Evolutionary conservation across 768 basidiomycete species (phyloP).

Genomic region (Baorangia bicolor): DNA sequence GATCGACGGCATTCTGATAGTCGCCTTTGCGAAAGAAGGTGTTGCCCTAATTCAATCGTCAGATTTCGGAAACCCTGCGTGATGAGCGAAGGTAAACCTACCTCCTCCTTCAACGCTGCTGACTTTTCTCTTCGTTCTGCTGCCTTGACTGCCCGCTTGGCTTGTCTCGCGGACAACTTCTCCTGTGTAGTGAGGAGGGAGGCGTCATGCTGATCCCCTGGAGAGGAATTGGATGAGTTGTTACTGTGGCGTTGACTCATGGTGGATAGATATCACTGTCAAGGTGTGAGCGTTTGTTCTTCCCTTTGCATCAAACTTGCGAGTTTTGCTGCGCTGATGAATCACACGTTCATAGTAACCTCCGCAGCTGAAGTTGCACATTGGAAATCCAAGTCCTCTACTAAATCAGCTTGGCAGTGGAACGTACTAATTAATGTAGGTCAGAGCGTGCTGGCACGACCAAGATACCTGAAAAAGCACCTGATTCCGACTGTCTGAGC

Average conservation of each 20-base stretch:
- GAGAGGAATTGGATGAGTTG: neutral
- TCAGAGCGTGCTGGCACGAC: no score
- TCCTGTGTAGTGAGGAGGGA: neutral
- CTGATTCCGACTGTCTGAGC: no score
- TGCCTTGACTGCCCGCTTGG: constrained; percentile 13
- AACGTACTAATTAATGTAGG: no score
- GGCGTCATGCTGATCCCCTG: neutral
- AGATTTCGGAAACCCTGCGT: neutral
- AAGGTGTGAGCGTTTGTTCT: neutral
- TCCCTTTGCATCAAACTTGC: no score
- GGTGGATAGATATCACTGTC: neutral
- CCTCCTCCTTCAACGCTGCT: constrained; percentile 30
- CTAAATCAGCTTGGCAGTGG: no score
- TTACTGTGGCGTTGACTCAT: neutral
- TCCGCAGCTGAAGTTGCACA: no score
- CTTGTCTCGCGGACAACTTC: neutral
- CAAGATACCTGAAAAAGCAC: no score
- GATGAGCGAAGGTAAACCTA: neutral
- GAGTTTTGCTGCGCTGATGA: no score
- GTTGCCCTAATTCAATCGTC: constrained; percentile 39
- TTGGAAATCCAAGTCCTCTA: no score
- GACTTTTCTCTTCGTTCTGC: constrained; percentile 15
- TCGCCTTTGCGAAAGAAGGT: constrained; percentile 37
- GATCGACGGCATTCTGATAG: constrained; percentile 36
- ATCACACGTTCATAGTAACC: no score